Evolutionary conservation across 768 basidiomycete species (phyloP).

Genomic region (Agaricus blazei): DNA sequence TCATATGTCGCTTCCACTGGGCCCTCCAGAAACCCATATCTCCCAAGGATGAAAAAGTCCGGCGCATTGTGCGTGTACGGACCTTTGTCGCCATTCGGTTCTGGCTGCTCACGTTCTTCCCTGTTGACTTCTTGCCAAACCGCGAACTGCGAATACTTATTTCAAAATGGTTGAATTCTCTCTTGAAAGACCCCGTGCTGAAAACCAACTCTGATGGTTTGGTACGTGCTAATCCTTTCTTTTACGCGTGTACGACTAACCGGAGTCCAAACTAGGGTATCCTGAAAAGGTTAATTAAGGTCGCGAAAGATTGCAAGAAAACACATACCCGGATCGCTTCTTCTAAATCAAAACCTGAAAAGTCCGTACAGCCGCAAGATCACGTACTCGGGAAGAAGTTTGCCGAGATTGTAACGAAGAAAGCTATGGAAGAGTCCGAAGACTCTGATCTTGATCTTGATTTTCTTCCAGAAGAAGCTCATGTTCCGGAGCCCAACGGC

Average conservation of each 20-base stretch:
- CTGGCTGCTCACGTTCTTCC: constrained; percentile 89
- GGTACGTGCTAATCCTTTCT: constrained; percentile 38
- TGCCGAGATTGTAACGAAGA: constrained; percentile 49
- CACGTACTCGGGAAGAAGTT: constrained; percentile 62
- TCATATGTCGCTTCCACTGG: constrained; percentile 90
- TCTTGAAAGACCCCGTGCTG: constrained; percentile 67
- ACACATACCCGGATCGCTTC: constrained; percentile 41
- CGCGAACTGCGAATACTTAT: constrained; percentile 68
- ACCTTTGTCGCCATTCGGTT: constrained; percentile 89
- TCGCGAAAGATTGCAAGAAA: constrained; percentile 77
- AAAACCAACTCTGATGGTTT: constrained; percentile 61
- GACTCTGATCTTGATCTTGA: constrained; percentile 79
- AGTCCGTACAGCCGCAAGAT: constrained; percentile 19
- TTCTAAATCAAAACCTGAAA: constrained; percentile 25
- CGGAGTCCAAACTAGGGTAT: constrained; percentile 47
- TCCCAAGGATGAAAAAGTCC: constrained; percentile 60
- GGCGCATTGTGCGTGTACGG: constrained; percentile 77
- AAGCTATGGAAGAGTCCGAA: constrained; percentile 37
- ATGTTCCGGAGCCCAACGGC: constrained; percentile 25
- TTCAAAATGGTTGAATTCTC: constrained; percentile 77
- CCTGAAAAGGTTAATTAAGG: constrained; percentile 76
- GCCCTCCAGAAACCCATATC: constrained; percentile 51
- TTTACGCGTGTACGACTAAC: constrained; percentile 10
- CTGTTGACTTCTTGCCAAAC: constrained; percentile 81
- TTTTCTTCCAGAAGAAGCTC: constrained; percentile 52